These are phyloP conservation scores for Pythium guiyangense DNA, from an alignment of 352 stramenopile genomes.

Conservation along the genomic window DNA sequence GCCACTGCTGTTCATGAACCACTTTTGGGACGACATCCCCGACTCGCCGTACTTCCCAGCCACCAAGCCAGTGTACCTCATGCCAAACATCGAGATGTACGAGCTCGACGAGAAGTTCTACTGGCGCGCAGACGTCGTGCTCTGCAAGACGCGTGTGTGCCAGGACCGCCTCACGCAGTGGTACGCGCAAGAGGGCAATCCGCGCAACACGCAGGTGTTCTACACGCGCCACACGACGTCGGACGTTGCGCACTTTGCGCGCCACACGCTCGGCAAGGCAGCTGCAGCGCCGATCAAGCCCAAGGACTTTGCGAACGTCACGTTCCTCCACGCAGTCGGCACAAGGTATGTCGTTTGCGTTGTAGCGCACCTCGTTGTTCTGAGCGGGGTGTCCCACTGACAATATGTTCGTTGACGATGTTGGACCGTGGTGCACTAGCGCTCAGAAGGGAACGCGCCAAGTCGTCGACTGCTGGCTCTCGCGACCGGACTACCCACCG, in stretches of 20 bases:
- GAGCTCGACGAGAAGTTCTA: too few species aligned
- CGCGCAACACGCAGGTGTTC: too few species aligned
- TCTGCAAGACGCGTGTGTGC: too few species aligned
- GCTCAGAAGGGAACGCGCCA: slow-evolving; percentile 27
- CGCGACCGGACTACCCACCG: slow-evolving; percentile 22
- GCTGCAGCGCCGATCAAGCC: background rate
- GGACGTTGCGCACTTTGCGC: slow-evolving; percentile 13
- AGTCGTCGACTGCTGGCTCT: slow-evolving; percentile 32
- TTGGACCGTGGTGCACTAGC: slow-evolving; percentile 9
- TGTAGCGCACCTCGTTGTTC: background rate
- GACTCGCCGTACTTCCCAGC: too few species aligned
- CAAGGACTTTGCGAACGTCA: slow-evolving; percentile 11
- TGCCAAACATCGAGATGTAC: too few species aligned
- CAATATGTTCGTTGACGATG: background rate
- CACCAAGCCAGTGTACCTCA: too few species aligned
- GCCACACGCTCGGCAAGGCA: background rate
- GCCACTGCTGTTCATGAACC: slow-evolving; percentile 21
- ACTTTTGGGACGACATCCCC: slow-evolving; percentile 30
- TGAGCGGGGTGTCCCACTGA: too few species aligned
- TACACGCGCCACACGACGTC: too few species aligned
- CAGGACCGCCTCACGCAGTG: too few species aligned
- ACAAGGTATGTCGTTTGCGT: slow-evolving; percentile 10
- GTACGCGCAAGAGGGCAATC: too few species aligned
- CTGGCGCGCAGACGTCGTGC: too few species aligned
- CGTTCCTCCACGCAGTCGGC: slow-evolving; percentile 30